Evolutionary conservation across 2,329 filamentous ascomycete genomes (phyloP).

Genomic region (Aquanectria penicillioides): DNA sequence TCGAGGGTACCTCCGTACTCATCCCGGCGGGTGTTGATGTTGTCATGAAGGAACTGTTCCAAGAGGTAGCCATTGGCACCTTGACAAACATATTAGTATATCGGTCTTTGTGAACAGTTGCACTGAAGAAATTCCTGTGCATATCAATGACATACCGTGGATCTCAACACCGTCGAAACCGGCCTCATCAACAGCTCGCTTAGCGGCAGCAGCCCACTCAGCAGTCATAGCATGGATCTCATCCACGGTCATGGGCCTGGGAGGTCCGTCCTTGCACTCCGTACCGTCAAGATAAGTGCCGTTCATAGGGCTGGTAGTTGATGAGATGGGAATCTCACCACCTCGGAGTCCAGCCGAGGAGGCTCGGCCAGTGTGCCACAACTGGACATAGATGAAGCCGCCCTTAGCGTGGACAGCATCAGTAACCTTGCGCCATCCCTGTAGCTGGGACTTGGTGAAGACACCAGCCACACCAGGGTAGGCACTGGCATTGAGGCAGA

Average conservation of each 20-base stretch:
- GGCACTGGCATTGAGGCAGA: constrained; percentile 41
- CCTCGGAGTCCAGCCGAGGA: constrained; percentile 47
- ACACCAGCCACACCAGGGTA: constrained; percentile 44
- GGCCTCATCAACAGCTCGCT: constrained; percentile 64
- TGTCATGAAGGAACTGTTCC: constrained; percentile 32
- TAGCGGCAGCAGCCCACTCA: constrained; percentile 65
- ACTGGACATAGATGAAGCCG: constrained; percentile 65
- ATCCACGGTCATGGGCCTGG: constrained; percentile 69
- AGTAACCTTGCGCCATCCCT: constrained; percentile 41
- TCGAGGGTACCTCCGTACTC: constrained; percentile 34
- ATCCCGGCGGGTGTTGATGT: constrained; percentile 32
- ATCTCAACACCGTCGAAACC: constrained; percentile 77
- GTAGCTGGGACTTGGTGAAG: constrained; percentile 42
- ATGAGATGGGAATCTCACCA: constrained; percentile 33
- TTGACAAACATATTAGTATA: not conserved
- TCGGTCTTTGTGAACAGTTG: not conserved
- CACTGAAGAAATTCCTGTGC: not conserved
- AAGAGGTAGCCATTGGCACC: constrained; percentile 36
- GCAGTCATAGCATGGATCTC: constrained; percentile 73
- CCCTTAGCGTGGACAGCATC: constrained; percentile 43
- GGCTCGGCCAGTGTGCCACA: constrained; percentile 69
- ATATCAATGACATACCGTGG: constrained; percentile 48
- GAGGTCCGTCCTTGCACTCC: constrained; percentile 49
- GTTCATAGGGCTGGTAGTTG: constrained; percentile 49
- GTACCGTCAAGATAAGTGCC: constrained; percentile 57